Evolutionary conservation across 257 asterid genomes (phyloP).

Genomic region (Gardenia jasminoides): DNA sequence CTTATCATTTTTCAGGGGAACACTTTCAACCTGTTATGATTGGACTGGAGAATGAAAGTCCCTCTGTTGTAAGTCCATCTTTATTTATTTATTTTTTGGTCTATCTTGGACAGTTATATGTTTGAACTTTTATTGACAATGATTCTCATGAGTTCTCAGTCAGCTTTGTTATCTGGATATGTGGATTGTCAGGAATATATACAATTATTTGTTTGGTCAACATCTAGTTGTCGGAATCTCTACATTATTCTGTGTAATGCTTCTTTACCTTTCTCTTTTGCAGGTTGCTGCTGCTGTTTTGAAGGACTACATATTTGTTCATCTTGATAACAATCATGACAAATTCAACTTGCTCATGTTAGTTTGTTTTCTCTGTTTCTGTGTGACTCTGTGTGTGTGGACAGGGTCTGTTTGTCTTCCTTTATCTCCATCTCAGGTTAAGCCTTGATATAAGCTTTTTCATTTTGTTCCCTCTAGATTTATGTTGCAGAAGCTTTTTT

Average conservation of each 20-base stretch:
- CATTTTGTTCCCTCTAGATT: slow-evolving; percentile 43
- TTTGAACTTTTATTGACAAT: too few relatives aligned
- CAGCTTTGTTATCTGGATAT: neutral
- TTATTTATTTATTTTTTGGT: neutral
- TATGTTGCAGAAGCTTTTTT: slow-evolving; percentile 97
- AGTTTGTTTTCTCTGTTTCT: slow-evolving; percentile 30
- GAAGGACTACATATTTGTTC: slow-evolving; percentile 80
- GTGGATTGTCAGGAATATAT: neutral
- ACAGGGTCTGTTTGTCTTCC: neutral
- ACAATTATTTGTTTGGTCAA: neutral
- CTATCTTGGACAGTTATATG: too few relatives aligned
- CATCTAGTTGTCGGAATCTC: neutral
- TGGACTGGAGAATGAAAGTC: slow-evolving; percentile 65
- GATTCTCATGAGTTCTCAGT: neutral
- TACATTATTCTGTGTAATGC: neutral
- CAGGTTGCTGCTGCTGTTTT: slow-evolving; percentile 86
- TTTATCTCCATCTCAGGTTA: neutral
- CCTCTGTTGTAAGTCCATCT: slow-evolving; percentile 53
- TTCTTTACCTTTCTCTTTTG: slow-evolving; percentile 17
- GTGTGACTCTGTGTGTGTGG: neutral
- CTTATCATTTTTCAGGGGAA: slow-evolving; percentile 57
- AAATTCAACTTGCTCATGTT: slow-evolving; percentile 90
- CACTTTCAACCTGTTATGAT: slow-evolving; percentile 75
- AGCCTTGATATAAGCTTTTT: neutral
- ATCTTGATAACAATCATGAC: slow-evolving; percentile 81